Base-by-base conservation (phyloP, 1,284 basidiomycete genomes). In the Tylopilus sp. region DNA sequence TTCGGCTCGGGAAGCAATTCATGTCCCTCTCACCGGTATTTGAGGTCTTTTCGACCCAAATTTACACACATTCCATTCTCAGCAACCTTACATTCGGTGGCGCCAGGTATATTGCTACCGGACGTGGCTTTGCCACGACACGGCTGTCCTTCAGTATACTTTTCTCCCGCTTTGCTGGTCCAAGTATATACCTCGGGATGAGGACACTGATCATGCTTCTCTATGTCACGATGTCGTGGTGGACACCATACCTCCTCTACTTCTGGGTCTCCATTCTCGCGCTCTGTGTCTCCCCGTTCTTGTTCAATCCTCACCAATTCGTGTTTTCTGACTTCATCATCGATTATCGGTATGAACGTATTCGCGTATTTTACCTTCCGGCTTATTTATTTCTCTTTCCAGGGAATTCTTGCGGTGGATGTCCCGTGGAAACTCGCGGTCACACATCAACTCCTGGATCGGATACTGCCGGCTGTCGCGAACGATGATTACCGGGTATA, bases 291-390 rank as follows among this genome's bases (percentile, higher is more conserved):
- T 86, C 94, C 40, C 94, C 94, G 21, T 96, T 97, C 85, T 66
- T 95, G 59, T 96, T 96, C 80, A 97, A 96, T 69, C 94, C 94
- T 12, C 94, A 96, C 71, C 94, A 97, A 70, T 97, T 97, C 73
- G 89, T 91, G 24, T 87, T 91, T 68, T 81, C 91, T 47, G 94
- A 97, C 71, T 97, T 95, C 69, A 82, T 96, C 68, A 91, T 96
- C 64, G 94, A 97, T 70, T 97, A 97, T 70, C 81, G 93, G 84
- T 83, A 62, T 59, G 78, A 35, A n/a, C 14, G 31, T 29, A 8
- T 24, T 18, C 28, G 38, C 15, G 38, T 30, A 18, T 44, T 33
- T 12, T 5, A 38, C 42, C 3, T 12, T 21, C 17, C 6, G 44
- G 30, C 56, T 60, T 21, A 30, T 17, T 41, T 62, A 58, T 14